Evolutionary conservation across 768 basidiomycete species (phyloP), one percentile per base, ranked within the genome.

Genomic region (Naematelia encephala): DNA sequence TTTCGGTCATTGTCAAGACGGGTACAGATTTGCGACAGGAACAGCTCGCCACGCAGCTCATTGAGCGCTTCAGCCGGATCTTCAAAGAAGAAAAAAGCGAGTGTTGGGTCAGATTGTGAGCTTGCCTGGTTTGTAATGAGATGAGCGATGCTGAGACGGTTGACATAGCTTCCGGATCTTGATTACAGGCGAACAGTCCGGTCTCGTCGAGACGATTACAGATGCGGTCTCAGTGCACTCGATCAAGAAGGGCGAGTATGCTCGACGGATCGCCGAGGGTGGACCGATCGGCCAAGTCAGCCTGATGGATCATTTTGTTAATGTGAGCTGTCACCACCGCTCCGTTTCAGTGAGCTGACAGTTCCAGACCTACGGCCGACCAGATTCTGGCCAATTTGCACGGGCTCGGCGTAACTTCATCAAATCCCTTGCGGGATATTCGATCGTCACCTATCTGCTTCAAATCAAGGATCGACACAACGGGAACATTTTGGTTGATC

Each of bases 401-500:
- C 85, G 91, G 57, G 96, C 96, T 3, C 94, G 96, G 76, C 84
- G 86, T 51, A 91, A 92, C 72, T 98, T 99, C 78, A 91, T 89
- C 28, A 89, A 89, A 72, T 96, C 92, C 3, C 80, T 96, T 21
- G 90, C 90, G 63, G 86, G 92, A 11, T 98, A 97, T 76, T 97
- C 94, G 1, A 80, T 98, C 50, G 86, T 97, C 39, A 93, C 91
- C n/a, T 97, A 89, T 78, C 84, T 98, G 5, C 84, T 99, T 3
- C 96, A 98, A 79, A 88, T 99, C 78, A 98, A 98, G 78, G 96
- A 99, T 77, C 85, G 96, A 12, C 96, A 99, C 74, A 99, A 99
- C 71, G 96, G 96, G 27, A 99, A 98, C 73, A 98, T 99, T 54
- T 84, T 99, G 4, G 80, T 99, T 48, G 96, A 98, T 78, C 85